Percentiles rank a stretch among this genome's conserved stretches.
Conservation (phyloP, 768 basidiomycete genomes). For the Chiua virens region DNA sequence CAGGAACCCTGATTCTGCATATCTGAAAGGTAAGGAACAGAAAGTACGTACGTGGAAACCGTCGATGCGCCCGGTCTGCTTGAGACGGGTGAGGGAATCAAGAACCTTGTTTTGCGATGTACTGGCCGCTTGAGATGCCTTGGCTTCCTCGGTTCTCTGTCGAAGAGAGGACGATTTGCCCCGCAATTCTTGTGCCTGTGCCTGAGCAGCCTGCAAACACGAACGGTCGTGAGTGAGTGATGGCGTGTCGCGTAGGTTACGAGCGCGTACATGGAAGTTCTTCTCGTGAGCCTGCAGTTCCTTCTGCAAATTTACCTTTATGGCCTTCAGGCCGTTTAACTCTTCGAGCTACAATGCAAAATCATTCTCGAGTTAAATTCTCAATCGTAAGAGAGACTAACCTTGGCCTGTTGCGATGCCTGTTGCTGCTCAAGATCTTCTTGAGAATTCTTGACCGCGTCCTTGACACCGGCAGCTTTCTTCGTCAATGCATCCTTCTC, state of each 20-base stretch:
- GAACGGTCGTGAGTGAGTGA: not conserved
- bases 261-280: conserved; percentile 49
- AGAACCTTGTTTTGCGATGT: conserved; percentile 85
- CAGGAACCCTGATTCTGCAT: not conserved
- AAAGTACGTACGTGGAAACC: conserved; percentile 84
- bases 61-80: conserved; percentile 76
- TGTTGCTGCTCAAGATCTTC: conserved; percentile 46
- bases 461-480: conserved; percentile 63
- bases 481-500: conserved; percentile 80
- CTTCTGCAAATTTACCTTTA: conserved; percentile 31
- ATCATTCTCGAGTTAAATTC: not conserved
- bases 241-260: too few species aligned
- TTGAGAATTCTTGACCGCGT: conserved; percentile 49
- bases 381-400: conserved; percentile 23
- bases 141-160: conserved; percentile 86
- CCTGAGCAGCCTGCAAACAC: conserved; percentile 35
- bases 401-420: conserved; percentile 58
- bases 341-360: conserved; percentile 16
- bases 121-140: conserved; percentile 79
- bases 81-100: conserved; percentile 74
- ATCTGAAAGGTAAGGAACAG: not conserved
- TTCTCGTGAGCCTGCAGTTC: conserved; percentile 47
- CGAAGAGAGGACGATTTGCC: conserved; percentile 62
- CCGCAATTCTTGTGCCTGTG: conserved; percentile 45
- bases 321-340: conserved; percentile 18